These are phyloP conservation scores for Acaromyces ingoldii DNA, from an alignment of 1,284 basidiomycete species.

Conservation along the genomic window DNA sequence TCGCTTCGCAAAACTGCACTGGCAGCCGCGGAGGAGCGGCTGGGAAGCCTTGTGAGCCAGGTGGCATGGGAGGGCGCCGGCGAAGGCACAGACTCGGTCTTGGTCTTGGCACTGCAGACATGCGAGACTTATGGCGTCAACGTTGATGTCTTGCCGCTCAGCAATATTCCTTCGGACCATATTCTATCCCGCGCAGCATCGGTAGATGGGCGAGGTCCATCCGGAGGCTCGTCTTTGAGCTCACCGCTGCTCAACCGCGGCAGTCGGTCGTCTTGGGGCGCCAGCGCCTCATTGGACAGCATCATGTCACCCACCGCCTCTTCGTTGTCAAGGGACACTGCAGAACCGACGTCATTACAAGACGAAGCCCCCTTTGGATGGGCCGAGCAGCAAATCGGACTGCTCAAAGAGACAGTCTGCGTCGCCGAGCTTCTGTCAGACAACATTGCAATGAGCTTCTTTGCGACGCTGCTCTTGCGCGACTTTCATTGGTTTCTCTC, in stretches of 20 bases:
- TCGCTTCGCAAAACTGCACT: not conserved
- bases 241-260: constrained; percentile 2
- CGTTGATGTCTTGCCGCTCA: constrained; percentile 33
- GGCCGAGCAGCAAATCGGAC: constrained; percentile 85
- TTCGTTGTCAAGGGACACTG: not conserved
- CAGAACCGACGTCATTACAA: constrained; percentile 5
- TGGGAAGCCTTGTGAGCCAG: constrained; percentile 28
- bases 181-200: constrained; percentile 33
- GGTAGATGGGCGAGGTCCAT: not conserved
- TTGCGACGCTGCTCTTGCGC: constrained; percentile 24
- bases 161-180: constrained; percentile 30
- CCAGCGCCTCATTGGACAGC: not conserved
- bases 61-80: constrained; percentile 19
- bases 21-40: constrained; percentile 9
- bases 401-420: constrained; percentile 81
- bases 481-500: constrained; percentile 21
- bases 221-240: not conserved
- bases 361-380: constrained; percentile 64
- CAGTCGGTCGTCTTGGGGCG: constrained; percentile 2
- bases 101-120: constrained; percentile 42
- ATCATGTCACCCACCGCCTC: not conserved
- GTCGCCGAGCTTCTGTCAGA: constrained; percentile 87
- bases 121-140: constrained; percentile 48
- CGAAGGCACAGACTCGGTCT: constrained; percentile 30
- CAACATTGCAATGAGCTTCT: constrained; percentile 52